These are phyloP conservation scores for Geotrichum reessii DNA, from an alignment of 1,139 yeast genomes.

Conservation along the genomic window DNA sequence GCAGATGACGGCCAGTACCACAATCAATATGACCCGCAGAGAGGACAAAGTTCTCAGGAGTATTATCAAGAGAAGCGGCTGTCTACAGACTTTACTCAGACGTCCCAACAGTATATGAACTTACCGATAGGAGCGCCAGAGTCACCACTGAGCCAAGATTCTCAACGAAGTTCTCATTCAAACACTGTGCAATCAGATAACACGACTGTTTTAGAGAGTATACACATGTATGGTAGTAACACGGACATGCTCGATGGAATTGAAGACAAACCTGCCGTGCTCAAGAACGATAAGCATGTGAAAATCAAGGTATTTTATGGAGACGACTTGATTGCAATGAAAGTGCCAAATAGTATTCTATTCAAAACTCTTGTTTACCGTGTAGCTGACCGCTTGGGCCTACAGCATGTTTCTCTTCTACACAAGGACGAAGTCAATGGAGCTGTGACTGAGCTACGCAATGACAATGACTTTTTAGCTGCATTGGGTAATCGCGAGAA, in stretches of 20 bases:
- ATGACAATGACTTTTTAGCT: slow-evolving; percentile 31
- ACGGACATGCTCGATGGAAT: not conserved
- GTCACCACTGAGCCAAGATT: slow-evolving; percentile 2
- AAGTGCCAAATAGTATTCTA: slow-evolving; percentile 59
- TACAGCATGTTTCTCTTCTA: slow-evolving; percentile 30
- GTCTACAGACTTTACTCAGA: not conserved
- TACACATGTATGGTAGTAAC: not conserved
- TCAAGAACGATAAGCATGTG: slow-evolving; percentile 35
- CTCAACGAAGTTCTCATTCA: slow-evolving; percentile 4
- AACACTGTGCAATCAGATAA: slow-evolving; percentile 5
- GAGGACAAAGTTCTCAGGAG: not conserved
- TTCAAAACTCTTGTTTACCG: slow-evolving; percentile 57
- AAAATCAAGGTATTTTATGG: slow-evolving; percentile 82
- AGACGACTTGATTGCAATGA: slow-evolving; percentile 85
- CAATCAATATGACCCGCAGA: slow-evolving; percentile 8
- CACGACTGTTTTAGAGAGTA: slow-evolving; percentile 5
- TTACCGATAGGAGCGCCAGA: not conserved
- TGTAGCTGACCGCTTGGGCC: slow-evolving; percentile 57
- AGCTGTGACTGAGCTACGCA: slow-evolving; percentile 28
- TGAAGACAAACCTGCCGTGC: not conserved
- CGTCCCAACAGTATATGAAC: not conserved
- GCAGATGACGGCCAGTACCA: not conserved
- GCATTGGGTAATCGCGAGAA: slow-evolving; percentile 34
- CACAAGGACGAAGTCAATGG: slow-evolving; percentile 31
- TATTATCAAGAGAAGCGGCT: not conserved